Conservation (phyloP, 345 rosid genomes). For the Brassica napus region DNA sequence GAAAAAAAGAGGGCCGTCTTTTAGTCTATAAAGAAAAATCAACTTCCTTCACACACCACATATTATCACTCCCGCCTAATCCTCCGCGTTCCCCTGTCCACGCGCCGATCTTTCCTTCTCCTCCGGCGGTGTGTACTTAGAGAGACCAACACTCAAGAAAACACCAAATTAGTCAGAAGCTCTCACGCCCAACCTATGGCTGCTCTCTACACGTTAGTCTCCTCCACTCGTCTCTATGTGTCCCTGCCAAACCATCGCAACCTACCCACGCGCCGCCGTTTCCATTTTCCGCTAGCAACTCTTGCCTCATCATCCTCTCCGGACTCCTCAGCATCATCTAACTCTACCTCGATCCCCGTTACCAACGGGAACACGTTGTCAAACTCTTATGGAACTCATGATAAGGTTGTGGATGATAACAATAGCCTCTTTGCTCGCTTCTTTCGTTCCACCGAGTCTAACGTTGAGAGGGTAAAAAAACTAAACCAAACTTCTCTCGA, state of each 20-base stretch:
- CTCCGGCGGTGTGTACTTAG: not conserved
- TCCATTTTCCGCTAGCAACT: constrained; percentile 40
- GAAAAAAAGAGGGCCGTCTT: not conserved
- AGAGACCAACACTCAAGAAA: not conserved
- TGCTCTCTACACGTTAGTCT: constrained; percentile 52
- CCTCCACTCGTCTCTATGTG: constrained; percentile 45
- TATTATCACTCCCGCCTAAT: constrained; percentile 39
- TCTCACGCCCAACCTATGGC: constrained; percentile 44
- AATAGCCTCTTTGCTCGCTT: constrained; percentile 43
- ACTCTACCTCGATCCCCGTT: constrained; percentile 15
- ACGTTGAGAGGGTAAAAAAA: constrained; percentile 66
- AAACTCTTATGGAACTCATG: not conserved
- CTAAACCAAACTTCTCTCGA: not conserved
- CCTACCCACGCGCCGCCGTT: constrained; percentile 34
- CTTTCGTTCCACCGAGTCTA: constrained; percentile 66
- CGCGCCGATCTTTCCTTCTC: constrained; percentile 9
- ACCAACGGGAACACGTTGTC: constrained; percentile 35
- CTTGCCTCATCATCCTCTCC: constrained; percentile 48
- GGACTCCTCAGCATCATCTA: constrained; percentile 43
- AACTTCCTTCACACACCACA: constrained; percentile 32
- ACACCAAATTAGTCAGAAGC: not conserved
- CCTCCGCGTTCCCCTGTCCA: constrained; percentile 16
- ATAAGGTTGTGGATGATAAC: not conserved
- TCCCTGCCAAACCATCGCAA: constrained; percentile 29
- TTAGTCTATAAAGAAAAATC: not conserved